phyloP scores from a whole-genome alignment of 2,329 filamentous ascomycete species.

The Xylariomycetidae sp. region DNA sequence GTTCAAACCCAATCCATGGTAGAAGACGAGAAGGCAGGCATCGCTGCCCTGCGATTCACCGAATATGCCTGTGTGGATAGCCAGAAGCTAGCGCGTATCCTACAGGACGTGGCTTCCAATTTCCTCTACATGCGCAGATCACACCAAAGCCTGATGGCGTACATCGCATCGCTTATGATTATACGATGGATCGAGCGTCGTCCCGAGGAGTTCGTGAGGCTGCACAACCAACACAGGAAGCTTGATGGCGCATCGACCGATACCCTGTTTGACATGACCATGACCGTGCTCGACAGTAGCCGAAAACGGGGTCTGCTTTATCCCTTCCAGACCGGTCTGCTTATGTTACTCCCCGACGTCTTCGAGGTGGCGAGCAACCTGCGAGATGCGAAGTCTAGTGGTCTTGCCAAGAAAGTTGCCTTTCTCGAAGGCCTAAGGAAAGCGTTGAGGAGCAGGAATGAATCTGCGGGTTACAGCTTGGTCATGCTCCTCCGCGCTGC shows the following conservation, averaged over 20 bases:
- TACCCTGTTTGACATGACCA: conserved; percentile 63
- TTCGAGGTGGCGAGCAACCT: conserved; percentile 65
- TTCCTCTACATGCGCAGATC: conserved; percentile 60
- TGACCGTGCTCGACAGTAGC: conserved; percentile 53
- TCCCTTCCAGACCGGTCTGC: conserved; percentile 56
- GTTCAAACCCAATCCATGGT: conserved; percentile 31
- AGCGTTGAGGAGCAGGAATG: conserved; percentile 56
- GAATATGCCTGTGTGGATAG: conserved; percentile 61
- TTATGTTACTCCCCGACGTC: conserved; percentile 61
- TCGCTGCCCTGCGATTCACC: conserved; percentile 52
- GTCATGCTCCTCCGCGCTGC: conserved; percentile 57
- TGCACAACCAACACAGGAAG: conserved; percentile 54
- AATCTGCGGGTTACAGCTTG: conserved; percentile 61
- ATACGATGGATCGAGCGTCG: conserved; percentile 60
- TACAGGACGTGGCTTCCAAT: conserved; percentile 61
- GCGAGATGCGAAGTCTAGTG: conserved; percentile 55
- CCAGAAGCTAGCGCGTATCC: conserved; percentile 52
- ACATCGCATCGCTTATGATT: conserved; percentile 57
- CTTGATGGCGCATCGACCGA: conserved; percentile 62
- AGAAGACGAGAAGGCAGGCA: conserved; percentile 46
- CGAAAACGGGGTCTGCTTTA: conserved; percentile 50
- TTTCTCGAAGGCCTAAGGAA: conserved; percentile 61
- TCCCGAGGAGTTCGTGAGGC: conserved; percentile 57
- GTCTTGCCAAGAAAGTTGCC: conserved; percentile 59
- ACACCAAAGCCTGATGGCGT: conserved; percentile 58